phyloP scores from a whole-genome alignment of 2,329 filamentous ascomycete genomes.

The Teratosphaeria nubilosa region DNA sequence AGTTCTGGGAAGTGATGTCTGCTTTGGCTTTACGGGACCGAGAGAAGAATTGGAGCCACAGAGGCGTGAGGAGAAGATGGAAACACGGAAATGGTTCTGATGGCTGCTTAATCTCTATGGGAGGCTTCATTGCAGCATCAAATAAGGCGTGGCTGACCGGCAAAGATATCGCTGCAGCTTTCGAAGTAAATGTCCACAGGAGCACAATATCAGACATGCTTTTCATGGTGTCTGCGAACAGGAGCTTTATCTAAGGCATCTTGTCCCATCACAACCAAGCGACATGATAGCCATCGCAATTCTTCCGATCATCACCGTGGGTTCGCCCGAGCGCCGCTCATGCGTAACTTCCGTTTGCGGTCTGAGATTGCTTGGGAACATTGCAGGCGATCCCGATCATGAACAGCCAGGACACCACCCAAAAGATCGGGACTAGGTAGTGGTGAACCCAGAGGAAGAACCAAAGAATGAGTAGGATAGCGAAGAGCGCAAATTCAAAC shows the following conservation, averaged over 20 bases:
- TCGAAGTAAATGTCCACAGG: too few relatives aligned
- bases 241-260: too few relatives aligned
- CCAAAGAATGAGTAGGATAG: neutral
- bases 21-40: slow-evolving; percentile 33
- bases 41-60: slow-evolving; percentile 34
- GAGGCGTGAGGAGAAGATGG: slow-evolving; percentile 33
- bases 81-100: slow-evolving; percentile 36
- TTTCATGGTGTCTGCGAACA: too few relatives aligned
- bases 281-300: too few relatives aligned
- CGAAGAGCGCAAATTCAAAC: neutral
- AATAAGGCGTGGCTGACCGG: too few relatives aligned
- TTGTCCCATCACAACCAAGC: too few relatives aligned
- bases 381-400: neutral
- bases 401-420: neutral
- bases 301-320: too few relatives aligned
- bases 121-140: too few relatives aligned
- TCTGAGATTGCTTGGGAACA: neutral
- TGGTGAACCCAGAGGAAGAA: neutral
- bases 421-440: neutral
- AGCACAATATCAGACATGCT: too few relatives aligned
- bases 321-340: neutral
- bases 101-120: neutral
- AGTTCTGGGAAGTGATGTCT: slow-evolving; percentile 24
- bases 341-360: neutral
- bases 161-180: too few relatives aligned